Conservation (phyloP, 805 yeast species). For the Barnettozyma pratensis region DNA sequence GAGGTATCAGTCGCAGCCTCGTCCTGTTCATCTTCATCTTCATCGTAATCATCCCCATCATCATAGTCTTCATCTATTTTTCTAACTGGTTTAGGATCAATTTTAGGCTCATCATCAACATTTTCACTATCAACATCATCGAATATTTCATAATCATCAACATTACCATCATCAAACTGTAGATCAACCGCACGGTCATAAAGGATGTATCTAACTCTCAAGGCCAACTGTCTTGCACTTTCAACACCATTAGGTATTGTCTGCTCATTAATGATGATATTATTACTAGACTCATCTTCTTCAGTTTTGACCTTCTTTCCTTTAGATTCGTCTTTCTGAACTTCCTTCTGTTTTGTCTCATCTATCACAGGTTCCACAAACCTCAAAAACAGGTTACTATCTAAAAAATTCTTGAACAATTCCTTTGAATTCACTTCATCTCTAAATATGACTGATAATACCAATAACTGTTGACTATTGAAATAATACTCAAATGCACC, state of each 20-base stretch:
- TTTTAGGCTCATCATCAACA: neutral
- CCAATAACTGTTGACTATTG: constrained; percentile 50
- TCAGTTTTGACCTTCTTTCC: constrained; percentile 36
- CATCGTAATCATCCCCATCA: constrained; percentile 26
- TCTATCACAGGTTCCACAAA: constrained; percentile 11
- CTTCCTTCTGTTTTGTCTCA: neutral
- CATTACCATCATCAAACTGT: constrained; percentile 25
- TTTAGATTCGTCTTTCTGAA: constrained; percentile 11
- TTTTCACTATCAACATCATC: constrained; percentile 3
- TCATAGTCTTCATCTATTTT: constrained; percentile 34
- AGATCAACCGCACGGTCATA: constrained; percentile 68
- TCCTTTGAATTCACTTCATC: constrained; percentile 22
- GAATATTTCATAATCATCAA: constrained; percentile 18
- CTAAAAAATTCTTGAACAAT: constrained; percentile 42
- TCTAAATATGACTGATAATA: constrained; percentile 42
- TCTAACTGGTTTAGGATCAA: constrained; percentile 16
- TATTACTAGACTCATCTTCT: constrained; percentile 15
- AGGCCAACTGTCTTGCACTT: constrained; percentile 50
- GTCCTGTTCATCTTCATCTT: constrained; percentile 10
- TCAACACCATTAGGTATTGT: constrained; percentile 36
- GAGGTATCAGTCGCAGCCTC: constrained; percentile 9
- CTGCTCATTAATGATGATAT: constrained; percentile 27
- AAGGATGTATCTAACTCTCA: constrained; percentile 59
- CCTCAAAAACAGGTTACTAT: constrained; percentile 26
- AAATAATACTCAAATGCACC: constrained; percentile 44